Base-by-base conservation (phyloP, 768 basidiomycete species). In the Mrakia frigida region DNA sequence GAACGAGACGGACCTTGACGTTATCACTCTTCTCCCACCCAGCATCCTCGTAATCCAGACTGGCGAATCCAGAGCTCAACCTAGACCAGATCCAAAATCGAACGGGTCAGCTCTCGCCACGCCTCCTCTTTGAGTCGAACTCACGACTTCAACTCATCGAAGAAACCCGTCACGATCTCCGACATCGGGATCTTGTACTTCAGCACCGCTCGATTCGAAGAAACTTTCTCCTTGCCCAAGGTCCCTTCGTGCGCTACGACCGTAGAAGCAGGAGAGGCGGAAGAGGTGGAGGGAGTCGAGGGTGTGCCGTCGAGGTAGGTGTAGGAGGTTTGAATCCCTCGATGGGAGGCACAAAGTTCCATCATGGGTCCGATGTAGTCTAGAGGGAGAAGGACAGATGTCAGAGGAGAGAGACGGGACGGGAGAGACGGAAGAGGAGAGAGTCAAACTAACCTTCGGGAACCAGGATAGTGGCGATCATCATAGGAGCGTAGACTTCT, bases 361-460 rank as follows among this genome's bases (percentile, higher is more conserved):
- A 98, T 95, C 72, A 99, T 94, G 63, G 91, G 91, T 11, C 96
- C 96, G 46, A 97, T 89, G 82, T 94, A 95, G 78, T 93, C 94
- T 94, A 21, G 46, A 50, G 18, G 4, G 46, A 21, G 46, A 39
- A 39, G 35, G 35, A 25, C 14, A 25, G 65, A 35, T 3, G 59
- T 25, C 7, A 33, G 31, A 33, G 6, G 33, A 56, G 28, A 60
- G 60, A 68, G 23, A 13, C 2, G 21, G 46, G 18, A 46, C 14
- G 14, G 43, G 43, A 10, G 46, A 5, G 39, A 31, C 16, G 25
- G 23, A n/a, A n/a, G 6, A 70, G 33, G 23, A 50, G 23, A 14
- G 14, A 28, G 14, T 60, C 21, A 73, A 28, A 25, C 43, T 46
- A 25, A 93, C 92, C 92, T 87, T 96, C 90, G 4, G 97, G 97